phyloP scores from a whole-genome alignment of 73 alveolate species.

The Paramecium caudatum region DNA sequence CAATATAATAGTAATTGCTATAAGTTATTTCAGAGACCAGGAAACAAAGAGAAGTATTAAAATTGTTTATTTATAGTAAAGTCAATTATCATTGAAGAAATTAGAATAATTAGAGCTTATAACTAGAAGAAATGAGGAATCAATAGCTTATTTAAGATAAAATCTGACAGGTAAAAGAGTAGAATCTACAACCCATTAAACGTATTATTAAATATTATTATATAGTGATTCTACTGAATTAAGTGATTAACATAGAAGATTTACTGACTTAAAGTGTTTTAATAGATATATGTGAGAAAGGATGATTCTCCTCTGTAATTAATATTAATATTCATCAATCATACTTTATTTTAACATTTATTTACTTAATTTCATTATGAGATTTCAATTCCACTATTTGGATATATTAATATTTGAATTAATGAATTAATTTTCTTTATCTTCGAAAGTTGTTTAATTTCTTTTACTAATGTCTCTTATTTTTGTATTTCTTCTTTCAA shows the following conservation, averaged over 20 bases:
- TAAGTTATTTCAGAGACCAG: not conserved
- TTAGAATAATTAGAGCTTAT: slow-evolving; percentile 30
- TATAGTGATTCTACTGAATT: slow-evolving; percentile 58
- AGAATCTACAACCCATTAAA: slow-evolving; percentile 45
- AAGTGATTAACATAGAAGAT: slow-evolving; percentile 49
- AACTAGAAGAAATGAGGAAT: slow-evolving; percentile 48
- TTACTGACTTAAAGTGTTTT: slow-evolving; percentile 29
- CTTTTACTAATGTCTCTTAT: too few species aligned
- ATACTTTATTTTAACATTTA: too few species aligned
- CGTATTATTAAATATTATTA: slow-evolving; percentile 22
- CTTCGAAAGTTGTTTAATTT: not conserved
- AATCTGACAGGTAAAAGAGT: not conserved
- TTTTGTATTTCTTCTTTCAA: not conserved
- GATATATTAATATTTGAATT: not conserved
- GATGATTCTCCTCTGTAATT: not conserved
- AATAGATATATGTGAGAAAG: not conserved
- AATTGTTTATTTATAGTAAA: not conserved
- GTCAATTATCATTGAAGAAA: slow-evolving; percentile 4
- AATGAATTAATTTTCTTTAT: not conserved
- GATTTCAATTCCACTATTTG: not conserved
- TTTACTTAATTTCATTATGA: not conserved
- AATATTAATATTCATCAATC: not conserved
- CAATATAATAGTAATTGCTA: not conserved
- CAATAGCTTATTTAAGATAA: not conserved
- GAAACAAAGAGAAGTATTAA: slow-evolving; percentile 33